Conservation (phyloP, 1,139 yeast genomes). For the Groenewaldozyma sp. region DNA sequence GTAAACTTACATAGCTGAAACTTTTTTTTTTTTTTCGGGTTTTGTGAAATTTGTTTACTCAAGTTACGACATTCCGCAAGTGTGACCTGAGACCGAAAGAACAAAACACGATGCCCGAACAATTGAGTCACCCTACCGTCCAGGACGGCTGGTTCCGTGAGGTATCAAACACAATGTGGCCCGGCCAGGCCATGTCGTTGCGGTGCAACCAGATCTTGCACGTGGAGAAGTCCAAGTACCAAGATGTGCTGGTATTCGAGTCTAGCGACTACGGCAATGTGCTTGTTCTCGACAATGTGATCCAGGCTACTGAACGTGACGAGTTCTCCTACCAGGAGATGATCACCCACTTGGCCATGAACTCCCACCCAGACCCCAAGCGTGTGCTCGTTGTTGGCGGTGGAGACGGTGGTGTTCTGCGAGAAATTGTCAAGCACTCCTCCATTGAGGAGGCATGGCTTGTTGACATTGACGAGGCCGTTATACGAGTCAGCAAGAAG, state of each 20-base stretch:
- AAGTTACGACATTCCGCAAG: too few species aligned
- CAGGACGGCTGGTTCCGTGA: constrained; percentile 88
- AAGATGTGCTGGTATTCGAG: constrained; percentile 81
- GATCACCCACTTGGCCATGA: constrained; percentile 84
- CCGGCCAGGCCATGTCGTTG: constrained; percentile 88
- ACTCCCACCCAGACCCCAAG: constrained; percentile 86
- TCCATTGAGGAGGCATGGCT: constrained; percentile 77
- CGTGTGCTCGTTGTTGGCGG: constrained; percentile 89
- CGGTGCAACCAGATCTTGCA: constrained; percentile 74
- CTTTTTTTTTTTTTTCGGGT: too few species aligned
- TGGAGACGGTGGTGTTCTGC: constrained; percentile 93
- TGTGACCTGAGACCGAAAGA: too few species aligned
- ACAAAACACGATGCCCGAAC: constrained; percentile 29
- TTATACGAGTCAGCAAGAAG: constrained; percentile 70
- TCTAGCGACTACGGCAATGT: constrained; percentile 87
- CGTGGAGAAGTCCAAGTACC: constrained; percentile 74
- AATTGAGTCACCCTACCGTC: constrained; percentile 31
- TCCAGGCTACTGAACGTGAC: constrained; percentile 90
- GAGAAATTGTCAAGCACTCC: constrained; percentile 84
- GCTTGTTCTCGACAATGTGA: constrained; percentile 79
- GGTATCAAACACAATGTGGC: constrained; percentile 80
- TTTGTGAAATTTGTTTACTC: too few species aligned
- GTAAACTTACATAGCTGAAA: too few species aligned
- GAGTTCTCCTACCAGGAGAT: constrained; percentile 93
- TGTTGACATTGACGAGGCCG: constrained; percentile 89